phyloP scores from a whole-genome alignment of 306 rosid genomes.

The Malus sieversii region DNA sequence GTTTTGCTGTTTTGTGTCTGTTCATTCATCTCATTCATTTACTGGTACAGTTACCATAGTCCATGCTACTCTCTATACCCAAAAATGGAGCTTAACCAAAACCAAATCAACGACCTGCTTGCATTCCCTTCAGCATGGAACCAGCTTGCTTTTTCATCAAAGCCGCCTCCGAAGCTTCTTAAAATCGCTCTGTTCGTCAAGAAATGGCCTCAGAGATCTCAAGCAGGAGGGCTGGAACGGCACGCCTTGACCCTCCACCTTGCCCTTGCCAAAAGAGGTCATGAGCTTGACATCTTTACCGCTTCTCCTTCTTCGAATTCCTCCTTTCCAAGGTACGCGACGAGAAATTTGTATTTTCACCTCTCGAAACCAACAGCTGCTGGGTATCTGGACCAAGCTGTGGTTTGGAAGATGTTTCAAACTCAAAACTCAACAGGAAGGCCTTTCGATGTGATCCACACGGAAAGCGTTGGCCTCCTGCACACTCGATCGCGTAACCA shows the following conservation, averaged over 20 bases:
- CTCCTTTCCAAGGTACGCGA: conserved; percentile 20
- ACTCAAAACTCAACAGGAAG: conserved; percentile 41
- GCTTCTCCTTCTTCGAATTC: conserved; percentile 26
- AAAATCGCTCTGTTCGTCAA: conserved; percentile 69
- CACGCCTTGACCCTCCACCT: conserved; percentile 68
- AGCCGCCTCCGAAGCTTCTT: conserved; percentile 35
- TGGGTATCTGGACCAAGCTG: conserved; percentile 60
- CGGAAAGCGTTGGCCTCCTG: conserved; percentile 61
- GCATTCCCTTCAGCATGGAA: conserved; percentile 59
- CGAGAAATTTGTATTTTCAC: conserved; percentile 40
- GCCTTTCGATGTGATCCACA: conserved; percentile 58
- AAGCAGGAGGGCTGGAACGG: conserved; percentile 69
- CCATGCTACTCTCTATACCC: conserved; percentile 33
- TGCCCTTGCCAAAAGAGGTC: conserved; percentile 68
- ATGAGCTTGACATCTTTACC: conserved; percentile 69
- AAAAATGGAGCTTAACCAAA: conserved; percentile 22
- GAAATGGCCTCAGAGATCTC: conserved; percentile 69
- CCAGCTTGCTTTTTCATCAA: conserved; percentile 36
- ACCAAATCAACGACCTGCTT: conserved; percentile 36
- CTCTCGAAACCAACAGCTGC: conserved; percentile 58
- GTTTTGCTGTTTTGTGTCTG: conserved; percentile 26
- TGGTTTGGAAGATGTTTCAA: conserved; percentile 56
- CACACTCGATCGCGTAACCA: conserved; percentile 38
- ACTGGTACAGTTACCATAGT: conserved; percentile 38
- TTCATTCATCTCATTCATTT: conserved; percentile 33